Percentiles rank a stretch among this genome's conserved stretches.
phyloP scores from a whole-genome alignment of 805 yeast species.

The Sugiyamaella americana region DNA sequence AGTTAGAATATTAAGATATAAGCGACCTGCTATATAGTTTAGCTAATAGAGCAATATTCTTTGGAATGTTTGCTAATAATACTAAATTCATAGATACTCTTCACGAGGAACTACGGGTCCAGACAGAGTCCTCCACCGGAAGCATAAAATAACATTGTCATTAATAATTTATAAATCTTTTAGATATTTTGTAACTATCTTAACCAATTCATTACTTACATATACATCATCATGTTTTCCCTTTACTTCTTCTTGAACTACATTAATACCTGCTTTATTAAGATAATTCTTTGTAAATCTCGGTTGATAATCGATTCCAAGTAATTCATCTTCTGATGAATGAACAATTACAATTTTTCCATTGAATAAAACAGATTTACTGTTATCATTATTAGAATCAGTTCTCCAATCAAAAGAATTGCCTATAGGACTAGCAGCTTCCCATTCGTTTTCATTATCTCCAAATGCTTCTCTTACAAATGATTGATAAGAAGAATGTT shows the following conservation, averaged over 20 bases:
- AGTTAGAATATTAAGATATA: too few species aligned
- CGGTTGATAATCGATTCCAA: constrained; percentile 45
- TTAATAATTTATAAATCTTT: too few species aligned
- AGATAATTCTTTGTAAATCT: constrained; percentile 10
- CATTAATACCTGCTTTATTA: constrained; percentile 15
- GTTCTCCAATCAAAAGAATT: constrained; percentile 1
- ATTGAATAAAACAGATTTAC: not conserved
- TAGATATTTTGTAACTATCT: constrained; percentile 13
- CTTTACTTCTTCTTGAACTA: constrained; percentile 21
- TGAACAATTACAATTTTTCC: constrained; percentile 43
- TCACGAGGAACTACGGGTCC: too few species aligned
- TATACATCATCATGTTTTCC: constrained; percentile 68
- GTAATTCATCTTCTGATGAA: constrained; percentile 61
- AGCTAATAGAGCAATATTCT: too few species aligned
- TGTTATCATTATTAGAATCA: too few species aligned
- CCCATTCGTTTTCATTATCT: constrained; percentile 24
- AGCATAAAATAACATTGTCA: too few species aligned
- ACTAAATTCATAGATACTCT: too few species aligned
- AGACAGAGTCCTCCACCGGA: too few species aligned
- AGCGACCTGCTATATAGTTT: too few species aligned
- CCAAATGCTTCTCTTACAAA: constrained; percentile 60
- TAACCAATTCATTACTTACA: constrained; percentile 36
- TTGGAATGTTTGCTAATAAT: too few species aligned
- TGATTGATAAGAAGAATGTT: constrained; percentile 52
- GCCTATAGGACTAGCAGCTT: constrained; percentile 20